phyloP scores from a whole-genome alignment of 164 flowering plant species.

The Platanus orientalis region DNA sequence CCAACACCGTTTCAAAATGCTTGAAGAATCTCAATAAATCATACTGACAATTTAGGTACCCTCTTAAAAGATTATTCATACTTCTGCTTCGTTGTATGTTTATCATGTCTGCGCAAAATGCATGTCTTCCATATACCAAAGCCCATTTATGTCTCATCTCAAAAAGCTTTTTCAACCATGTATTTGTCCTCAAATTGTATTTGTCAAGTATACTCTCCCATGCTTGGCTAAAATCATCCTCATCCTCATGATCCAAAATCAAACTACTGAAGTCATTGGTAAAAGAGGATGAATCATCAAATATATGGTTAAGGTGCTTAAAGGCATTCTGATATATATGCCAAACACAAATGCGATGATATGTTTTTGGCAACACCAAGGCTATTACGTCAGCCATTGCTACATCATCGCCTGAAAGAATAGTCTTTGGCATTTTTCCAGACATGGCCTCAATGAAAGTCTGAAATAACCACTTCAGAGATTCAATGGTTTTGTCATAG shows the following conservation, averaged over 20 bases:
- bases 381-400: not conserved
- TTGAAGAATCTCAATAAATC: not conserved
- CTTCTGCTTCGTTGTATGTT: not conserved
- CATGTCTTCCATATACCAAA: not conserved
- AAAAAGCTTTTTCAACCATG: not conserved
- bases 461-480: no score
- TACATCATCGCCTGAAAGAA: not conserved
- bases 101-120: constrained; percentile 3
- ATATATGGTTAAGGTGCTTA: not conserved
- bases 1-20: not conserved
- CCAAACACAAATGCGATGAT: constrained; percentile 5
- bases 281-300: not conserved
- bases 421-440: not conserved
- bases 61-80: not conserved
- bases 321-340: not conserved
- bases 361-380: not conserved
- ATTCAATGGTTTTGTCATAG: no score
- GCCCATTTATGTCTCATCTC: constrained; percentile 1
- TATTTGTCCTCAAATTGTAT: not conserved
- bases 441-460: no score
- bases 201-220: not conserved
- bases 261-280: not conserved
- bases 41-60: not conserved
- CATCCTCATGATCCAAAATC: constrained; percentile 4
- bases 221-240: not conserved